Evolutionary conservation across 2,329 filamentous ascomycete species (phyloP), one percentile per base, ranked within the genome.

Genomic region (Chaetomium strumarium): DNA sequence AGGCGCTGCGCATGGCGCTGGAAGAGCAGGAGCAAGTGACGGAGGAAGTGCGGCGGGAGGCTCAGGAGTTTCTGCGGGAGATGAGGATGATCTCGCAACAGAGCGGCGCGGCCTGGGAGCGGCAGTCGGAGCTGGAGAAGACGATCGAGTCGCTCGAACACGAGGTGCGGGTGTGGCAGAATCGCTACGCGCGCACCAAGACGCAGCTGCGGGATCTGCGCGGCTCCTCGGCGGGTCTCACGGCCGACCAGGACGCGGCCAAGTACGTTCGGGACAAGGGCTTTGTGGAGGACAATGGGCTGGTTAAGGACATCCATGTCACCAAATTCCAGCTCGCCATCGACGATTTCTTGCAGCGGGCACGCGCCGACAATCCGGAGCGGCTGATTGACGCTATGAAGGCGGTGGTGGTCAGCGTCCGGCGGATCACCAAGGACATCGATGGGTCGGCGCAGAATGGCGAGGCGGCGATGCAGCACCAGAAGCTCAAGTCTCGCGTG

Each of bases 291-390:
- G 80, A 85, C 12, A 80, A 84, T 54, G 93, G 93, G 6, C 68
- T 93, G 19, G 83, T 99, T 62, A 91, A 88, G 70, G 93, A 96
- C 68, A 80, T 96, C 12, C 88, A 96, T 66, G 83, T 99, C 59
- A 96, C 92, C 46, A 91, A 89, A 64, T 97, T 96, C 73, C 93
- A 99, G 68, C 85, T 97, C 55, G 82, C 90, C 19, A 88, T 99
- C 56, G 92, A 99, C 65, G 92, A 97, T 63, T 77, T 97, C 37
- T 76, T 99, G 34, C 85, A 85, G 58, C 80, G 78, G 38, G 90
- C 90, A 16, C 84, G 91, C 46, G 77, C 78, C 33, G 81, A 86
- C n/a, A 81, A 86, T 48, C 83, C 90, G 0, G 80, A 85, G 42
- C 80, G 81, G 59, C 84, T 93, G 33, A 83, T 95, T 45, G 86